Evolutionary conservation across 345 rosid genomes (phyloP).

Genomic region (Eucalyptus pumila): DNA sequence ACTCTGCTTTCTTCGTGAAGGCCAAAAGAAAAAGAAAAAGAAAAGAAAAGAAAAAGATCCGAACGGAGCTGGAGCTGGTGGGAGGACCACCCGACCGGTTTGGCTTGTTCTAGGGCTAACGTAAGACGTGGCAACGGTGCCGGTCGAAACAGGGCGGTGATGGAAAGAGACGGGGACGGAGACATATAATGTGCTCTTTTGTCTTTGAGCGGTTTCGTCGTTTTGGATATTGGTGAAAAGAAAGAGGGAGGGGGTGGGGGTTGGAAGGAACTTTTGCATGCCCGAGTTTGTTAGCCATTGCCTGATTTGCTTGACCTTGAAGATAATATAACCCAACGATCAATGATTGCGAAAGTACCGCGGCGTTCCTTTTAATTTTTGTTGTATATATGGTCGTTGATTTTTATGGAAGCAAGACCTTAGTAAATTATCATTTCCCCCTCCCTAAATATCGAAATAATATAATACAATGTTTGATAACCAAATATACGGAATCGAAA

Average conservation of each 20-base stretch:
- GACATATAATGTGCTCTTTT: background rate
- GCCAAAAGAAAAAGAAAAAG: accelerated
- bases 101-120: background rate
- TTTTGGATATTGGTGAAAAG: background rate
- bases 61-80: background rate
- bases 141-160: background rate
- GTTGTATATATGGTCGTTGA: background rate
- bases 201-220: background rate
- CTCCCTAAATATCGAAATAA: background rate
- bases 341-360: background rate
- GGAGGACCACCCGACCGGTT: background rate
- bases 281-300: background rate
- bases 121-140: background rate
- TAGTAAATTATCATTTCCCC: background rate
- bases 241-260: background rate
- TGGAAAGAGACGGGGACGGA: background rate
- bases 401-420: background rate
- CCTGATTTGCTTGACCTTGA: background rate
- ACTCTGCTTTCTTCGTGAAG: background rate
- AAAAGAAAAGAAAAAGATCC: background rate
- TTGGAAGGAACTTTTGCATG: background rate
- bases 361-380: background rate
- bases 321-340: background rate
- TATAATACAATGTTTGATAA: background rate
- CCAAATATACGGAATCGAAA: background rate